These are phyloP conservation scores for Globisporangium spinosum DNA, from an alignment of 352 stramenopile genomes.

Conservation along the genomic window DNA sequence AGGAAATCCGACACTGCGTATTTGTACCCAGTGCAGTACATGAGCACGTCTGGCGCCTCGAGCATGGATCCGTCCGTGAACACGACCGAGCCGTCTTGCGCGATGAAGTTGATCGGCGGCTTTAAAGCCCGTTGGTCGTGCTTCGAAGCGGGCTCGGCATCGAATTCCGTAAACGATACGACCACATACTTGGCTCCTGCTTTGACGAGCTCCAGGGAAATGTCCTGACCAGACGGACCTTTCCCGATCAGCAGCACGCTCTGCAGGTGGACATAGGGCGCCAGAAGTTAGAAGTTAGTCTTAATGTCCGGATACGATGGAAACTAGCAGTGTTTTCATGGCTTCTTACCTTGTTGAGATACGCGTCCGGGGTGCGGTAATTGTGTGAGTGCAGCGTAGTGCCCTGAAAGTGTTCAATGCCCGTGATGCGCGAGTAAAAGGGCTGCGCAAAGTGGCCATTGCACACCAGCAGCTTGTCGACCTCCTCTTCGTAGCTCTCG, in stretches of 20 bases:
- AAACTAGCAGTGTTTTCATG: background rate
- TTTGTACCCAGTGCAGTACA: conserved; percentile 75
- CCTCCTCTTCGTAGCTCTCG: conserved; percentile 52
- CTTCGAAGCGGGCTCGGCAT: conserved; percentile 20
- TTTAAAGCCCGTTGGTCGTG: conserved; percentile 50
- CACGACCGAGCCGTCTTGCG: conserved; percentile 41
- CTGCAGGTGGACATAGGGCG: conserved; percentile 15
- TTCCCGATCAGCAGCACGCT: conserved; percentile 60
- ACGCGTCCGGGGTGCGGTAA: conserved; percentile 46
- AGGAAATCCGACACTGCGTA: conserved; percentile 59
- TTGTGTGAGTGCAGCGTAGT: conserved; percentile 46
- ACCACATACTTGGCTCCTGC: conserved; percentile 45
- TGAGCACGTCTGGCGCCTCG: conserved; percentile 58
- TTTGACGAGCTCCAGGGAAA: conserved; percentile 63
- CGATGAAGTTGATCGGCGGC: conserved; percentile 47
- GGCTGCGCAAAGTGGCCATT: conserved; percentile 76
- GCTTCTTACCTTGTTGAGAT: conserved; percentile 34
- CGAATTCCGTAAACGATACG: conserved; percentile 50
- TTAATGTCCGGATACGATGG: background rate
- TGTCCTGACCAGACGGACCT: conserved; percentile 72
- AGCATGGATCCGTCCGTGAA: conserved; percentile 59
- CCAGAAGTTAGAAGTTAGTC: background rate
- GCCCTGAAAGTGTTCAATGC: conserved; percentile 48
- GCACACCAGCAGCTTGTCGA: conserved; percentile 77
- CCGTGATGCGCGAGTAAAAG: conserved; percentile 40